Evolutionary conservation across 2,329 filamentous ascomycete genomes (phyloP), one percentile per base, ranked within the genome.

Genomic region (Cryphonectria japonica): DNA sequence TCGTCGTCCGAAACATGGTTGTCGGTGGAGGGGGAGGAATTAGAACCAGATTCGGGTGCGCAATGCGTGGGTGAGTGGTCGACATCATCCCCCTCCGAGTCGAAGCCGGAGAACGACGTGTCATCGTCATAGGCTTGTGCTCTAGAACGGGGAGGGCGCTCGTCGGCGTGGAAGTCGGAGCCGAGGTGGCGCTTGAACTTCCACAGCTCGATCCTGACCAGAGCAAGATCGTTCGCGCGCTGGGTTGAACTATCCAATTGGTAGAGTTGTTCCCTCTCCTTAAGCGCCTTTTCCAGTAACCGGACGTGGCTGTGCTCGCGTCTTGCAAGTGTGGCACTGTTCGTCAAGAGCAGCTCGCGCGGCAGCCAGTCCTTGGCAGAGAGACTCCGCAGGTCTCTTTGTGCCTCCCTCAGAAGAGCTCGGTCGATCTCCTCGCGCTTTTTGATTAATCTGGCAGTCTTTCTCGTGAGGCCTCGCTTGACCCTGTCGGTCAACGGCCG

Each of bases 181-280:
- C 71, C 75, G 22, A 76, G 74, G 43, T 75, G 72, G 63, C 73
- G 71, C 67, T 74, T 74, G 68, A 76, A 76, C 37, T 65, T 72
- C 68, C 64, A 67, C 11, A 75, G 72, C 16, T 74, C 71, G 19
- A 69, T 66, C n/a, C 68, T 71, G 16, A 74, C 41, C 14, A 77
- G 52, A 43, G 75, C 69, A 50, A 71, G 64, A 67, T 75, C 75
- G 14, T 41, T 6, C 19, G 73, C 74, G 2, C 74, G 71, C 37
- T 74, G 63, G 32, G 68, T 22, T 14, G 73, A 74, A 8, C 72
- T 70, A 29, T 75, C 68, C 61, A 32, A 52, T 14, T 41, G 65
- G 50, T 74, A 75, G 9, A 75, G 57, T 13, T 29, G 66, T 66
- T 75, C 68, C 14, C 75, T 71, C 39, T 73, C 50, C 29, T 67